Evolutionary conservation across 164 flowering plant species (phyloP), one percentile per base, ranked within the genome.

Genomic region (Cinnamomum micranthum): DNA sequence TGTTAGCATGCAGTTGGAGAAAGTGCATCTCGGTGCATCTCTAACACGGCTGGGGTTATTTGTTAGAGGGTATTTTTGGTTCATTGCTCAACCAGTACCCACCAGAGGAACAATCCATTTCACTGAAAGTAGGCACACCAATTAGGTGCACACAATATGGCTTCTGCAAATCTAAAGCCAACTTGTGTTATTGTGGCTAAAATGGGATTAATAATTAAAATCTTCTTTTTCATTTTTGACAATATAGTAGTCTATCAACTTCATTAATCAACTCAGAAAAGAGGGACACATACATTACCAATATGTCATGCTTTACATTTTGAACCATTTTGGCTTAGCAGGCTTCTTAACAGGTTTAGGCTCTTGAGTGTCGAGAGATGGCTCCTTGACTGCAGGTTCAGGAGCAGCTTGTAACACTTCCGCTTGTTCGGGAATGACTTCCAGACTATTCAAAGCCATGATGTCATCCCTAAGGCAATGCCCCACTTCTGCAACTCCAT

Each of bases 401-500:
- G 72, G 76, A 4, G 64, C 50, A 31, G 76, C 28, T 74, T 74
- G 65, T 22, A 68, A 71, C n/a, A 33, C 22, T 68, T 67, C 65
- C 1, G 47, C 52, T 52, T 55, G 71, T 59, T 74, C 71, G 33
- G 71, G 33, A 55, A 50, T 23, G 31, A 52, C 17, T n/a, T 74
- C 76, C 64, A 74, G 23, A 19, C 33, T 71, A 55, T 35, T 74
- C 84, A 93, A 77, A 72, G 94, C 77, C 81, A 86, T 77, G 47
- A 93, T 80, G 33, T 95, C 97, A 58, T 91, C 94, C 17, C 72
- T 82, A 67, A 95, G 97, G 82, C 76, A 92, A 7, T 92, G 88
- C 41, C 81, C 88, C 12, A 87, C 81, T 68, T 71, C 47, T 50
- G 71, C 79, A 76, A 81, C 80, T 47, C 78, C 77, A 63, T 50